Base-by-base conservation (phyloP, 306 rosid genomes). In the Corylus americana region DNA sequence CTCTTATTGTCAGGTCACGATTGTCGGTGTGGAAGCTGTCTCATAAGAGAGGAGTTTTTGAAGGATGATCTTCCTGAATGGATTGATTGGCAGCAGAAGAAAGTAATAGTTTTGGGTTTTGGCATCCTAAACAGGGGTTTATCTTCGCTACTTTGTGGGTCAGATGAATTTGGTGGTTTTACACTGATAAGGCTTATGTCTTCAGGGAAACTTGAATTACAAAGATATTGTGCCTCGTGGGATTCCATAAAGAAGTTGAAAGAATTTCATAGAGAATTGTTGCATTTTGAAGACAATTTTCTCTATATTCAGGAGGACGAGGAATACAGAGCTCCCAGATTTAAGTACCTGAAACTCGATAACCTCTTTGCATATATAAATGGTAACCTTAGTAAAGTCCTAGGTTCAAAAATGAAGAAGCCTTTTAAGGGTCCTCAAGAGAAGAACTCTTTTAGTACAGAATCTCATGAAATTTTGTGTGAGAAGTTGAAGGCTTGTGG, bases 11-110 rank as follows among this genome's bases (percentile, higher is more conserved):
- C 90, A 9, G 83, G 88, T 44, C 74, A 4, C 0, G 90, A 76
- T 44, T 90, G 92, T 63, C 88, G 51, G 9, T 88, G 93, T 53
- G 87, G 92, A 79, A 88, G 55, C 79, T 92, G 90, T 84, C 88
- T 90, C 49, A 68, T 89, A 44, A 87, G 83, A 82, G 90, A 86
- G 77, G 92, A 88, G 75, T 76, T 82, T 83, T 77, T 78, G 11
- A 92, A 86, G 82, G 90, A 79, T 75, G 86, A 85, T 57, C 88
- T 92, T 85, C 88, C 93, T 27, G 87, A 88, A 73, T 92, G 97
- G 96, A 66, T 89, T 79, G 88, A 85, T 81, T 87, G 90, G 96
- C 93, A 90, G 76, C 91, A 88, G 50, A 89, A 88, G 89, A 92
- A 86, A 79, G 95, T 90, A 76, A 82, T 87, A 45, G 89, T 89